These are phyloP conservation scores for Sicyos baderoa DNA, from an alignment of 306 rosid genomes.

Conservation along the genomic window DNA sequence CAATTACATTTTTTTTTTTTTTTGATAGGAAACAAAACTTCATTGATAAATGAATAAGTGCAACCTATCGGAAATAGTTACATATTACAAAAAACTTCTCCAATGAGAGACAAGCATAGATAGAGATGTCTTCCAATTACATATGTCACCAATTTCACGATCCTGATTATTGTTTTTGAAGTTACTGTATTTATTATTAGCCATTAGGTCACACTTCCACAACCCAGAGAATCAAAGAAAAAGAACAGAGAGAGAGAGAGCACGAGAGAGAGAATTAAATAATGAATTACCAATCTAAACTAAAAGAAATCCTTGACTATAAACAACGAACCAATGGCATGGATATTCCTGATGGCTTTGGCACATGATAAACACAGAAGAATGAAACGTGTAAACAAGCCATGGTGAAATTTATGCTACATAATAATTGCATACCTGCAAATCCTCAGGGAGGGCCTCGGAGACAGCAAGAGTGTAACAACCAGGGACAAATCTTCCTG, in stretches of 20 bases:
- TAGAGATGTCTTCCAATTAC: too few relatives aligned
- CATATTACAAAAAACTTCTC: too few relatives aligned
- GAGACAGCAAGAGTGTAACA: conserved; percentile 96
- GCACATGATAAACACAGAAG: conserved; percentile 8
- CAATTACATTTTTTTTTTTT: too few relatives aligned
- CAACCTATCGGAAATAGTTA: too few relatives aligned
- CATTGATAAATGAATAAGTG: too few relatives aligned
- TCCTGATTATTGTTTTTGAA: neutral
- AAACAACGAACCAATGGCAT: neutral
- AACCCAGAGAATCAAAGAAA: neutral
- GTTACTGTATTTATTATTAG: neutral
- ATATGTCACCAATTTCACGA: neutral
- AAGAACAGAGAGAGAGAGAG: neutral
- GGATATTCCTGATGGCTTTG: conserved; percentile 9
- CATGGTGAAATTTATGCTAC: neutral
- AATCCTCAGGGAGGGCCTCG: conserved; percentile 85
- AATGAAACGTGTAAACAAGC: neutral
- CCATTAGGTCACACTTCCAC: neutral
- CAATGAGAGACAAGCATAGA: too few relatives aligned
- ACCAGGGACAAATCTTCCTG: conserved; percentile 77
- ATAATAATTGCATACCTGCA: conserved; percentile 49
- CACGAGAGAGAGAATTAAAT: neutral
- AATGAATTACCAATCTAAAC: neutral
- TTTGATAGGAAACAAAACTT: too few relatives aligned
- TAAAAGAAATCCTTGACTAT: neutral